Evolutionary conservation across 225 moss, liverwort and hornwort genomes (phyloP).

Genomic region (Pleurozium schreberi): DNA sequence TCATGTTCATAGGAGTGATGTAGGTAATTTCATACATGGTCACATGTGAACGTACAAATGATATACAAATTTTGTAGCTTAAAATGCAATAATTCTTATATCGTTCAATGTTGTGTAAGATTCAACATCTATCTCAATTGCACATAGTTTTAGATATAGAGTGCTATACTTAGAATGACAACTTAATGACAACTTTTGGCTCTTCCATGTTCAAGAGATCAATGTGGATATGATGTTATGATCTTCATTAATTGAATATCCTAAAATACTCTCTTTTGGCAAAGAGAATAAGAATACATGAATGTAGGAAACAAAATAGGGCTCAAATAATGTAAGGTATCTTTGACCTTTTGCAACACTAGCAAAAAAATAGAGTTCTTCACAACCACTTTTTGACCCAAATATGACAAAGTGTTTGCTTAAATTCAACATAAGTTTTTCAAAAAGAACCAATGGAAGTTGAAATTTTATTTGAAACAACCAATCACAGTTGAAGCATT

Average conservation of each 20-base stretch:
- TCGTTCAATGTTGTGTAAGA: not conserved
- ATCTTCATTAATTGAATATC: not conserved
- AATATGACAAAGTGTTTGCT: not conserved
- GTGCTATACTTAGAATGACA: not conserved
- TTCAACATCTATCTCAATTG: too few relatives aligned
- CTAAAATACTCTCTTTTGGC: not conserved
- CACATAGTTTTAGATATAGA: not conserved
- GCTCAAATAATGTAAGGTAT: not conserved
- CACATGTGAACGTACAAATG: too few relatives aligned
- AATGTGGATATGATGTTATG: not conserved
- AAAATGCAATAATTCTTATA: not conserved
- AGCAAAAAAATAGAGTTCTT: not conserved
- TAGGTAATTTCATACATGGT: too few relatives aligned
- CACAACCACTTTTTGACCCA: not conserved
- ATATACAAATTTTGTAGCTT: not conserved
- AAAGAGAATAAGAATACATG: not conserved
- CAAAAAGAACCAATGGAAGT: not conserved
- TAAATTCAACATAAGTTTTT: not conserved
- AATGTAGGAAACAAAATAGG: not conserved
- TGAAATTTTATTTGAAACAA: not conserved
- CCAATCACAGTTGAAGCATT: not conserved
- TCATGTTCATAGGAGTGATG: too few relatives aligned
- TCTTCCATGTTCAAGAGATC: not conserved
- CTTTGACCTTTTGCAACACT: not conserved
- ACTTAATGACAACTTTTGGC: not conserved